Base-by-base conservation (phyloP, 2,329 filamentous ascomycete species). In the Catunica adiposa region DNA sequence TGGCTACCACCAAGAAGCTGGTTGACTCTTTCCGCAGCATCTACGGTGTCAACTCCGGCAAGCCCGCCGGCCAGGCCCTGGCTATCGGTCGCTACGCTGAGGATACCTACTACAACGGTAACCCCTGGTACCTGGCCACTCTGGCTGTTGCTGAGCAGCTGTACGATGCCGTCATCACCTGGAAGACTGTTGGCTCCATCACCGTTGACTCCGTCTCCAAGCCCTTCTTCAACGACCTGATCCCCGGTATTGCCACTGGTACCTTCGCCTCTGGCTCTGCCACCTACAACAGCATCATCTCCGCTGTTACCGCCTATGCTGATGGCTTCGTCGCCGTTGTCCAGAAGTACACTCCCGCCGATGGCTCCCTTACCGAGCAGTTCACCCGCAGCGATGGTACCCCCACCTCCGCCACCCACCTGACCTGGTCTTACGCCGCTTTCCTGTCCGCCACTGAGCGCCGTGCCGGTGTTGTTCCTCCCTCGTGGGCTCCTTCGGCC, bases 41-140 rank as follows among this genome's bases (percentile, higher is more conserved):
- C 57, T 89, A 89, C 66, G 63, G 67, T 14, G 73, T 90, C 68
- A 92, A 92, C 70, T 71, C 69, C 3, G 83, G 80, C 3, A 78
- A 82, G 53, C 62, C 76, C 1, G 67, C 74, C 31, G 80, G 82
- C 20, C 67, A 68, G 15, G 83, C 83, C 6, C 73, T 80, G 8
- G 75, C 79, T 5, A 70, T 84, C 4, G 83, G 84, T 47, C 72
- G 84, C 58, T 87, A 88, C 64, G 68, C 80, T 0, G 83, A 86
- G 65, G 86, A 94, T 62, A 68, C 73, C 3, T 92, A 90, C 68
- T 84, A 82, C 66, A 79, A 79, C 59, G 86, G 85, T 1, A 89
- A 92, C 66, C 86, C 86, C 1, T 92, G 86, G 86, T 86, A 88
- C 62, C 73, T 90, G 11, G 77, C 77, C 62, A 90, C 84, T 1